phyloP scores from a whole-genome alignment of 768 basidiomycete species.

The Xerocomellus chrysenteron region DNA sequence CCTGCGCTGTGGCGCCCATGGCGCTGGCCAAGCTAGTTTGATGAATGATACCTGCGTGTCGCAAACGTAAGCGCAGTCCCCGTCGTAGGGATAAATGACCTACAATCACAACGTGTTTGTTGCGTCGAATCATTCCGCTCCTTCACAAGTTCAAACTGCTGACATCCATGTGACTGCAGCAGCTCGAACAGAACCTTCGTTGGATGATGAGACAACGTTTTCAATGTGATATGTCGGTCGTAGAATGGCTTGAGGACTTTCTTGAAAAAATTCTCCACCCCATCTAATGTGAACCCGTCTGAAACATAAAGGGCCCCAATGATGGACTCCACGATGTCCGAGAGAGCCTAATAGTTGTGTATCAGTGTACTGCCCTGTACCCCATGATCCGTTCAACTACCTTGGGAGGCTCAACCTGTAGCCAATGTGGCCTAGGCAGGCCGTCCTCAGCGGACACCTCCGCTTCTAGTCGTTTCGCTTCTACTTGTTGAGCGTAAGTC shows the following conservation, averaged over 20 bases:
- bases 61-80: conserved; percentile 17
- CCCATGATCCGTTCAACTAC: conserved; percentile 36
- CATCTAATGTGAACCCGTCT: conserved; percentile 62
- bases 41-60: conserved; percentile 61
- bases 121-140: conserved; percentile 38
- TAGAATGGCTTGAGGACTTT: conserved; percentile 74
- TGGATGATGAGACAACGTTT: conserved; percentile 74
- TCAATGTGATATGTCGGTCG: conserved; percentile 69
- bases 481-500: conserved; percentile 51
- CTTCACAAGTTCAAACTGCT: conserved; percentile 59
- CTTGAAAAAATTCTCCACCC: conserved; percentile 65
- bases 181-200: conserved; percentile 73
- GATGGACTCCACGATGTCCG: conserved; percentile 78
- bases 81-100: conserved; percentile 17
- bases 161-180: conserved; percentile 71
- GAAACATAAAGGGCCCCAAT: conserved; percentile 79
- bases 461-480: conserved; percentile 48
- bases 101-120: conserved; percentile 53
- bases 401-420: conserved; percentile 75
- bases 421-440: conserved; percentile 72
- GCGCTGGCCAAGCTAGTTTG: conserved; percentile 60
- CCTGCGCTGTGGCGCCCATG: conserved; percentile 46
- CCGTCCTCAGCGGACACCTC: conserved; percentile 49
- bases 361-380: conserved; percentile 2
- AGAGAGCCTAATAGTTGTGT: conserved; percentile 53